Base-by-base conservation (phyloP, 495 filamentous ascomycete genomes). In the Cairneyella variabilis region DNA sequence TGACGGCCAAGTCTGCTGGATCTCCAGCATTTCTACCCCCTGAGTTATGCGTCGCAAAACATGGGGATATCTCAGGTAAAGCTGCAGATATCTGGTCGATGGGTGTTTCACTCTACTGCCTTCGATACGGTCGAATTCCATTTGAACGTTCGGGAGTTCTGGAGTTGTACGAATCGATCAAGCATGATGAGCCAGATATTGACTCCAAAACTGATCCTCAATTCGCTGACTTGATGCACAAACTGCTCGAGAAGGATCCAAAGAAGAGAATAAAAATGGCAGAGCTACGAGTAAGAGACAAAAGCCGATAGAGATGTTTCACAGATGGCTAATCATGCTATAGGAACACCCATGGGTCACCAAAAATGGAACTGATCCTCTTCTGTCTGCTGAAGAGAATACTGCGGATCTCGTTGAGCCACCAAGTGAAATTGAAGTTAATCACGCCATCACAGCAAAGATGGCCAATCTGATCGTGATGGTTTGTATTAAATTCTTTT, bases 51-150 rank as follows among this genome's bases (percentile, higher is more conserved):
- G 83, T 93, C 30, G 84, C 83, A 7, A 91, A 82, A 51, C 93
- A 97, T 65, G 92, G 92, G 10, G 83, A 90, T 59, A 84, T 97
- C 1, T 89, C 85, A 3, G 93, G 93, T 20, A 89, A 80, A 62
- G 90, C 93, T 3, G 90, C 90, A 6, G 93, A 98, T 70, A 87
- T 97, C 25, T 98, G 93, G 93, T 96, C 95, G 0, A 98, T 98
- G 95, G 93, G 93, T 7, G 86, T 97, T 2, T 92, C 91, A 1
- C 70, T 98, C 11, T 97, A 95, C 64, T 98, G 93, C 66, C 76
- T 98, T 18, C 79, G 88, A 37, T 98, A 93, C 66, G 93, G 93
- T 12, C 74, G 70, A 37, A 79, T 98, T 39, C 93, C 93, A 0
- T 98, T 97, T 60, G 86, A 88, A 57, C 77, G 85, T 48, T 69